A percentile compares a stretch with the other conserved stretches of the same genome.
Conservation (phyloP, 768 basidiomycete species). For the Candolleomyces eurysporus region DNA sequence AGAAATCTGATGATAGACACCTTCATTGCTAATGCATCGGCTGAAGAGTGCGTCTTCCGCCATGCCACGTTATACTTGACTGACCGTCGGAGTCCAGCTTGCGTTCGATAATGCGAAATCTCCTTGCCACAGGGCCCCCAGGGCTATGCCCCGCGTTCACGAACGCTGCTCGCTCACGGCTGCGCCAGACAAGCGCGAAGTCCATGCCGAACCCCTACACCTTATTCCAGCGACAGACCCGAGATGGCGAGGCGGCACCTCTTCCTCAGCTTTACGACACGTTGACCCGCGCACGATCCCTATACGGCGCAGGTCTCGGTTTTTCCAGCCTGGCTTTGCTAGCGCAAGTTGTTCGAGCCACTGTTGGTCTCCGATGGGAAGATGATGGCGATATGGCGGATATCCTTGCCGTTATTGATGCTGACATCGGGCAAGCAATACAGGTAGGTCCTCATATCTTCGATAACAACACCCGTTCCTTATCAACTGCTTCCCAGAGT, state of each 20-base stretch:
- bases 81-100: slow-evolving; percentile 44
- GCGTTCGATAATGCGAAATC: slow-evolving; percentile 65
- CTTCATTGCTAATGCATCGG: slow-evolving; percentile 70
- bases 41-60: slow-evolving; percentile 59
- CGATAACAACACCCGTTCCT: slow-evolving; percentile 11
- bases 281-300: slow-evolving; percentile 59
- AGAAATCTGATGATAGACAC: slow-evolving; percentile 81
- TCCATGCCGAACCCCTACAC: slow-evolving; percentile 35
- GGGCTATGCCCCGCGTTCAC: slow-evolving; percentile 61
- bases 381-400: slow-evolving; percentile 57
- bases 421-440: slow-evolving; percentile 78
- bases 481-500: slow-evolving; percentile 41
- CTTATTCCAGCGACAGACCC: slow-evolving; percentile 46
- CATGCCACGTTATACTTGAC: slow-evolving; percentile 7
- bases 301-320: slow-evolving; percentile 80
- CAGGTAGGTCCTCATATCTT: slow-evolving; percentile 41
- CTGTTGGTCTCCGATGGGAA: slow-evolving; percentile 63
- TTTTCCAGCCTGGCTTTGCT: slow-evolving; percentile 61
- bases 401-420: slow-evolving; percentile 63
- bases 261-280: slow-evolving; percentile 51
- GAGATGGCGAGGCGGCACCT: slow-evolving; percentile 40
- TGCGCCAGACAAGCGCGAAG: slow-evolving; percentile 49
- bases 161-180: slow-evolving; percentile 59
- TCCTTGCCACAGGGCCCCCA: slow-evolving; percentile 72
- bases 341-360: slow-evolving; percentile 56